phyloP scores from a whole-genome alignment of 371 early-diverging fungal genomes.

The Chytridium lagenaria region DNA sequence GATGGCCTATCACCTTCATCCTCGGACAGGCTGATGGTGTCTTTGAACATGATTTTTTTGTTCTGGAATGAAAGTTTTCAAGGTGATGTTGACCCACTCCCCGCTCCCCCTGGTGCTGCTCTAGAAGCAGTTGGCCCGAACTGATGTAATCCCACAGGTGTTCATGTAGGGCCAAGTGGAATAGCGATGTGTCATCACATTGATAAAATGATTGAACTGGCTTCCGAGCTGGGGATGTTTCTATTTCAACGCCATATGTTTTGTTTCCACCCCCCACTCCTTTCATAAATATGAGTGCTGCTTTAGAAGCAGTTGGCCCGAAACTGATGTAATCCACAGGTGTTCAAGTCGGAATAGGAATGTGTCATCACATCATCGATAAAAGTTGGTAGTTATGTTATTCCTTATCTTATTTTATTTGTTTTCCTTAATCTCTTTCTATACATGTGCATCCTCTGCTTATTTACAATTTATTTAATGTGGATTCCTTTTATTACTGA shows the following conservation, averaged over 20 bases:
- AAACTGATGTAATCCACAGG: background rate
- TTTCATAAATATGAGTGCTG: background rate
- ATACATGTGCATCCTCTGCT: too few relatives aligned
- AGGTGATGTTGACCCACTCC: background rate
- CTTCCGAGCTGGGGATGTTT: background rate
- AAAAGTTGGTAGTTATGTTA: too few relatives aligned
- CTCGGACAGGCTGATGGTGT: background rate
- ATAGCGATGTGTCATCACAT: background rate
- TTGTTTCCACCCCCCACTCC: background rate
- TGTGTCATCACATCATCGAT: background rate
- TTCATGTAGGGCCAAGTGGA: too few relatives aligned
- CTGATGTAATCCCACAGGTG: too few relatives aligned
- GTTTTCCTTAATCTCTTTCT: background rate
- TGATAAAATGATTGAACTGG: background rate
- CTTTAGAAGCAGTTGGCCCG: background rate
- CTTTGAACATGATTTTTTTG: background rate
- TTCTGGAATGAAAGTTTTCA: constrained; percentile 1
- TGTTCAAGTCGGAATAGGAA: background rate
- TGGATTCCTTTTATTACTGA: too few relatives aligned
- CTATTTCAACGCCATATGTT: too few relatives aligned
- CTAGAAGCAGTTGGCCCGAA: background rate
- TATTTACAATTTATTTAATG: too few relatives aligned
- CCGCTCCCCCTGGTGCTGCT: background rate
- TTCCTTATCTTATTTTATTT: too few relatives aligned
- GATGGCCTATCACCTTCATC: background rate